Evolutionary conservation across 345 rosid species (phyloP).

Genomic region (Cochlearia excelsa): DNA sequence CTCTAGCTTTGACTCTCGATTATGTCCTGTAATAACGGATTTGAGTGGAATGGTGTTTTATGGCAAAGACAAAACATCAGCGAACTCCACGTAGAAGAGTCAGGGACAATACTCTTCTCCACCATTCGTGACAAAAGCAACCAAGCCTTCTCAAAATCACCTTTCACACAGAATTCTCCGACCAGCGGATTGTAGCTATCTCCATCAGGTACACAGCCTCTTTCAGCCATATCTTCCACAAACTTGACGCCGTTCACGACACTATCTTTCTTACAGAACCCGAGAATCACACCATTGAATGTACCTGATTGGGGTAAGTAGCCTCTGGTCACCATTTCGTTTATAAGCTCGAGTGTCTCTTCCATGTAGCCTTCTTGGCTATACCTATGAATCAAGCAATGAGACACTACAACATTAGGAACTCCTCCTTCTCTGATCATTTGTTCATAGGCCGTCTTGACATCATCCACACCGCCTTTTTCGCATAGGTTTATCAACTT

Average conservation of each 20-base stretch:
- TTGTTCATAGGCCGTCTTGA: conserved; percentile 48
- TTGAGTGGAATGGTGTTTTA: conserved; percentile 32
- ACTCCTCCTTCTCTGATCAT: conserved; percentile 52
- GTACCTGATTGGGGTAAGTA: conserved; percentile 53
- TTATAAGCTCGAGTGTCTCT: conserved; percentile 54
- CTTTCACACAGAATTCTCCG: conserved; percentile 43
- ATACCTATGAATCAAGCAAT: conserved; percentile 53
- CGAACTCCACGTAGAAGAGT: conserved; percentile 52
- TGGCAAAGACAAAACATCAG: conserved; percentile 47
- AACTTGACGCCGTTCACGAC: conserved; percentile 53
- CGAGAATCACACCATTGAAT: conserved; percentile 50
- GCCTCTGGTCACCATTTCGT: conserved; percentile 48
- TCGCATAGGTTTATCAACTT: conserved; percentile 52
- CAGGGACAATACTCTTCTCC: conserved; percentile 53
- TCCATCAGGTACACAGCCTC: conserved; percentile 50
- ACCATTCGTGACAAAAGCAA: conserved; percentile 51
- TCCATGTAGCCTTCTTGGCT: conserved; percentile 44
- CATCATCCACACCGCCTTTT: conserved; percentile 47
- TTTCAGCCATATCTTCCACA: conserved; percentile 56
- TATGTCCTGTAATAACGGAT: conserved; percentile 31
- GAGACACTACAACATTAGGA: conserved; percentile 53
- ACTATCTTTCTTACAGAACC: conserved; percentile 59
- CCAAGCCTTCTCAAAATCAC: conserved; percentile 46
- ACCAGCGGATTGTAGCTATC: conserved; percentile 50
- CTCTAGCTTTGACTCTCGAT: conserved; percentile 19